phyloP scores from a whole-genome alignment of 2,329 filamentous ascomycete genomes.

The Xylariaceae sp. region DNA sequence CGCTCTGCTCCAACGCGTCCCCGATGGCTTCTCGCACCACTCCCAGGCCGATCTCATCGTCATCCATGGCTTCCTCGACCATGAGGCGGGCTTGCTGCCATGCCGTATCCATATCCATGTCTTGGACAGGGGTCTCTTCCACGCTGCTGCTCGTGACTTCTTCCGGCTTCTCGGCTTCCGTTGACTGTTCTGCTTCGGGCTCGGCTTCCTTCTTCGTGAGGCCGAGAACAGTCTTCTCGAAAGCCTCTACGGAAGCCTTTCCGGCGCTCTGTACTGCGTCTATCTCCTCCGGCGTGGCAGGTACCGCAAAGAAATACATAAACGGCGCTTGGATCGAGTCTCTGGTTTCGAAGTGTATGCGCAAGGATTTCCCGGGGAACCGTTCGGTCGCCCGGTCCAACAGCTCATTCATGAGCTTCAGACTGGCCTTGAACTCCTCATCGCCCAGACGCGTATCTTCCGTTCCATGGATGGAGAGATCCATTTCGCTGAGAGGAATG shows the following conservation, averaged over 20 bases:
- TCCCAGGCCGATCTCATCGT: slow-evolving; percentile 48
- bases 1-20: slow-evolving; percentile 50
- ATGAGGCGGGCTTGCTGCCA: slow-evolving; percentile 52
- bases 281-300: slow-evolving; percentile 68
- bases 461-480: slow-evolving; percentile 80
- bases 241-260: slow-evolving; percentile 59
- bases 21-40: slow-evolving; percentile 50
- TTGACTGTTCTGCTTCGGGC: slow-evolving; percentile 17
- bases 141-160: slow-evolving; percentile 2
- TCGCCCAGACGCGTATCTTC: slow-evolving; percentile 63
- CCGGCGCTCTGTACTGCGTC: slow-evolving; percentile 65
- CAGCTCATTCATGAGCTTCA: slow-evolving; percentile 72
- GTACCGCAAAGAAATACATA: slow-evolving; percentile 89
- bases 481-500: slow-evolving; percentile 80
- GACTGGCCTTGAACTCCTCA: slow-evolving; percentile 76
- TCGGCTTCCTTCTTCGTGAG: slow-evolving; percentile 33
- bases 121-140: slow-evolving; percentile 18
- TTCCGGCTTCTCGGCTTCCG: slow-evolving; percentile 18
- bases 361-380: slow-evolving; percentile 71
- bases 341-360: slow-evolving; percentile 77
- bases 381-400: slow-evolving; percentile 67
- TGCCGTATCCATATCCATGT: slow-evolving; percentile 32
- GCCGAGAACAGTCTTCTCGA: slow-evolving; percentile 59
- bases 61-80: slow-evolving; percentile 53
- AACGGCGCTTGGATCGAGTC: slow-evolving; percentile 48